Base-by-base conservation (phyloP, 2,329 filamentous ascomycete genomes). In the Verticillium tricorpus region DNA sequence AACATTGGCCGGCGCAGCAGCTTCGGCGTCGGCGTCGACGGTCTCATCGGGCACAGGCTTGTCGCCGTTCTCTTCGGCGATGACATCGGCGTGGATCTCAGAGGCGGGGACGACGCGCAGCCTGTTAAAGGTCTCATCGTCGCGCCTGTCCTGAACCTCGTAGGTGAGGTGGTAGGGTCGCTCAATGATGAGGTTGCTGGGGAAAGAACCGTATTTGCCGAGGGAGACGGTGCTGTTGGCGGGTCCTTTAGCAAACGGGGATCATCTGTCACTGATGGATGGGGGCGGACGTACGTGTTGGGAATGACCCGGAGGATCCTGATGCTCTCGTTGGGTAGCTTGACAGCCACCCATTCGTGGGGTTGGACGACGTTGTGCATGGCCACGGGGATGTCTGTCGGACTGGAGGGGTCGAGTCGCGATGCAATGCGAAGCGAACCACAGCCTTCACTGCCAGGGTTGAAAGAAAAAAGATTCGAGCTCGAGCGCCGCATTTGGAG, bases 201-300 rank as follows among this genome's bases (percentile, higher is more conserved):
- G 89, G 72, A 99, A 97, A 2, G 87, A 87, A 66, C 95, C 95
- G 73, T 95, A 96, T 85, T 97, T 98, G 61, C 93, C 93, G 37
- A 98, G 82, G 1, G 91, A 92, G 66, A 98, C 90, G 55, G 87
- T 91, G 50, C 93, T 97, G 69, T 52, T 11, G 19, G 19, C 9
- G 8, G 17, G 8, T 19, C 25, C 5, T 8, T 31, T 54, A 22
- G 58, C 45, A 12, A 54, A 31, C 31, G 32, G 28, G 14, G 12
- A 7, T 12, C 25, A 32, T 19, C 14, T 50, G 15, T 15, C 25
- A 50, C 17, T n/a, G 37, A 22, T 15, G 25, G 14, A n/a, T 5
- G 57, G 22, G 15, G 56, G n/a, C n/a, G n/a, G 52, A 65, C 73
- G 65, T 74, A 89, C 86, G 85, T 87, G 69, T 89, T 85, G 17